These are phyloP conservation scores for Dactylonectria macrodidyma DNA, from an alignment of 2,329 filamentous ascomycete genomes.

Conservation along the genomic window DNA sequence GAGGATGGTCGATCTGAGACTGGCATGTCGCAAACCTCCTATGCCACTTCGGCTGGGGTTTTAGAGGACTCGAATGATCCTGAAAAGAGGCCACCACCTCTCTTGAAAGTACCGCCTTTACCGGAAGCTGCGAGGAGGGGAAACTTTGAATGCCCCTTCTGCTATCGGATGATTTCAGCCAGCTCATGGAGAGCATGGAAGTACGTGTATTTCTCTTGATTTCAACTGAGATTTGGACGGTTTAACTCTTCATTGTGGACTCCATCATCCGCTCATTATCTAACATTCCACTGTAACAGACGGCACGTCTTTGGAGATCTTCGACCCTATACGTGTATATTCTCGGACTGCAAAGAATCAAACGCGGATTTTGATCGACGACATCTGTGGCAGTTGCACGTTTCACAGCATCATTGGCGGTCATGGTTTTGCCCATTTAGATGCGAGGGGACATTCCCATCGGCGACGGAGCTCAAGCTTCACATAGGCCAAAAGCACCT, in stretches of 20 bases:
- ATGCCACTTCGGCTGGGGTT: slow-evolving; percentile 43
- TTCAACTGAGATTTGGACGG: neutral
- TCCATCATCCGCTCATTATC: neutral
- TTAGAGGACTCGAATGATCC: neutral
- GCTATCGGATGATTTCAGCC: slow-evolving; percentile 53
- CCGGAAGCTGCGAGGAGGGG: slow-evolving; percentile 42
- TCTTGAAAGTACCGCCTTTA: slow-evolving; percentile 38
- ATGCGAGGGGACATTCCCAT: slow-evolving; percentile 27
- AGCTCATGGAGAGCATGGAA: slow-evolving; percentile 50
- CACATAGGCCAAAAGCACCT: slow-evolving; percentile 17
- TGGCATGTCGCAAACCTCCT: slow-evolving; percentile 49
- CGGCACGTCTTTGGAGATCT: slow-evolving; percentile 57
- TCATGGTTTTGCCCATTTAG: slow-evolving; percentile 41
- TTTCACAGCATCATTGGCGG: slow-evolving; percentile 44
- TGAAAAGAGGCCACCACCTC: neutral
- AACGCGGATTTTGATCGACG: slow-evolving; percentile 40
- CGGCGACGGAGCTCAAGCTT: neutral
- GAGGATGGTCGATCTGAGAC: slow-evolving; percentile 43
- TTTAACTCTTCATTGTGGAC: neutral
- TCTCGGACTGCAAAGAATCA: slow-evolving; percentile 43
- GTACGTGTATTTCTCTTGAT: slow-evolving; percentile 36
- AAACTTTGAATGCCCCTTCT: slow-evolving; percentile 58
- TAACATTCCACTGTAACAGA: slow-evolving; percentile 26
- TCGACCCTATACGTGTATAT: slow-evolving; percentile 55
- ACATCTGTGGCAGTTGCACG: slow-evolving; percentile 45